Evolutionary conservation across 1,139 yeast species (phyloP), one percentile per base, ranked within the genome.

Genomic region (Geotrichum bryndzae): DNA sequence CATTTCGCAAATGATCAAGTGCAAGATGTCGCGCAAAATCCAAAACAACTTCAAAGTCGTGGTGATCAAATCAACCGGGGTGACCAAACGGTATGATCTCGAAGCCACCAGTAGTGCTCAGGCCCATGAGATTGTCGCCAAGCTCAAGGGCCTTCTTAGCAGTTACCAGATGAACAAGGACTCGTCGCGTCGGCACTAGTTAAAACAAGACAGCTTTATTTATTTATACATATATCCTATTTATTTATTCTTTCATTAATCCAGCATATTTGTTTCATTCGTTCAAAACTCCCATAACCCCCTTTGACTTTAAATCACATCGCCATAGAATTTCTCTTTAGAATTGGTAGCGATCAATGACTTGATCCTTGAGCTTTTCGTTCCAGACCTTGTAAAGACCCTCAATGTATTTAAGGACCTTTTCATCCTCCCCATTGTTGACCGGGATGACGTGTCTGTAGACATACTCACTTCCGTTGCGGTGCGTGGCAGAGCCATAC

Each of bases 21-120:
- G 90, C 66, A 91, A 91, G 69, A 95, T 87, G 71, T 88, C 91
- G 60, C 80, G 82, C 60, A 89, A 91, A 69, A 84, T 87, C 38
- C 94, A 95, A 0, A 82, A 82, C 51, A 88, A 89, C 70, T 90
- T 94, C 76, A 91, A 92, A 72, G 84, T 94, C 23, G 86, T 90
- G 22, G 86, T 92, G n/a, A 79, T 82, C 70, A 89, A 90, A 71
- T 80, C 82, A 3, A 79, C 79, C 23, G 85, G 84, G 3, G 62
- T 59, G 7, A 80, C 84, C 11, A 92, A 94, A 73, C 84, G 95
- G 68, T 94, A 92, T 71, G 96, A 90, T 68, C 81, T 94, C 65
- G 97, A 92, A 69, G 96, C 97, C 0, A 79, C 79, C 4, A 83
- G 80, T 58, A 77, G 80, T 0, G 73, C 74, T 1, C 89, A 88